Evolutionary conservation across 768 basidiomycete genomes (phyloP).

Genomic region (Phallus indusiatus): DNA sequence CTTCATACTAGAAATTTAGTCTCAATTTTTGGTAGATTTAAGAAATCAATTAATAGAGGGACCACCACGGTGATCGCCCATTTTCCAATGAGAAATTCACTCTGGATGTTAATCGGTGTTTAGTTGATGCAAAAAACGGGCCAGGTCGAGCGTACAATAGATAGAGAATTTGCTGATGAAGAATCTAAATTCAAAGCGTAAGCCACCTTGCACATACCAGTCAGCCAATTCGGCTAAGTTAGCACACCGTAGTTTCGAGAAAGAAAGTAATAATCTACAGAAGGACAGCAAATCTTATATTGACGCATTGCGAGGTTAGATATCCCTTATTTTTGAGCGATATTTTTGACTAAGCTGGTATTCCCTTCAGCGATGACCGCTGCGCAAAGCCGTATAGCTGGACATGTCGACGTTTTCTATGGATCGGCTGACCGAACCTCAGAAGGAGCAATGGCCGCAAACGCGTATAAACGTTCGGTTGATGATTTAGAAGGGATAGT

Average conservation of each 20-base stretch:
- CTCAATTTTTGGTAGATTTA: slow-evolving; percentile 48
- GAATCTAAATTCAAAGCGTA: slow-evolving; percentile 86
- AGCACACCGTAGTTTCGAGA: slow-evolving; percentile 66
- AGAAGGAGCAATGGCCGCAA: slow-evolving; percentile 93
- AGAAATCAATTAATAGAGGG: slow-evolving; percentile 86
- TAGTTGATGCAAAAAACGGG: slow-evolving; percentile 97
- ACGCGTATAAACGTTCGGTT: slow-evolving; percentile 91
- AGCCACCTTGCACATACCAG: slow-evolving; percentile 23
- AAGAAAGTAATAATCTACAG: slow-evolving; percentile 87
- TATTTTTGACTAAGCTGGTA: background rate
- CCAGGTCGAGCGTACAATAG: slow-evolving; percentile 92
- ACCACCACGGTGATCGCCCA: slow-evolving; percentile 66
- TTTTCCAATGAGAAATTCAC: slow-evolving; percentile 7
- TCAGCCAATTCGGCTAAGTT: background rate
- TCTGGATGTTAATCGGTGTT: slow-evolving; percentile 8
- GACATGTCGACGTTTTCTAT: slow-evolving; percentile 91
- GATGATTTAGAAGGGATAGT: slow-evolving; percentile 87
- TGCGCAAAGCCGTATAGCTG: slow-evolving; percentile 87
- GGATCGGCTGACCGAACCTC: slow-evolving; percentile 72
- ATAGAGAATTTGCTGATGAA: slow-evolving; percentile 88
- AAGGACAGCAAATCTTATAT: slow-evolving; percentile 93
- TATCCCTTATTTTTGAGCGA: slow-evolving; percentile 3
- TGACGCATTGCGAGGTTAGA: slow-evolving; percentile 85
- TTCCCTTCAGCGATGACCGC: slow-evolving; percentile 71
- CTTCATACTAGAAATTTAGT: background rate